Evolutionary conservation across 441 rosid genomes (phyloP).

Genomic region (Raphanus hybrid): DNA sequence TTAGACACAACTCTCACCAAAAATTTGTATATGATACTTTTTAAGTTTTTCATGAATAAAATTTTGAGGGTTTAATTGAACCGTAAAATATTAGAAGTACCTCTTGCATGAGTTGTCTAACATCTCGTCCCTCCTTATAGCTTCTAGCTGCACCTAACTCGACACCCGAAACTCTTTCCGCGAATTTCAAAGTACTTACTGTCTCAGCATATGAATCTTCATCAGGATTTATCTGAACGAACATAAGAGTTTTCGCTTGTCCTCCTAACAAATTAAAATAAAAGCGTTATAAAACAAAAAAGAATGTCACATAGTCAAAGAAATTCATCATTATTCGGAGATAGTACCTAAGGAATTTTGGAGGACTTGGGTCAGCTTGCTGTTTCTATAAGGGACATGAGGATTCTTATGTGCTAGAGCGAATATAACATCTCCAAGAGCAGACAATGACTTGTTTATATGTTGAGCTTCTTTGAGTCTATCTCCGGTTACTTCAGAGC

Average conservation of each 20-base stretch:
- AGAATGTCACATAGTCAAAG: not conserved
- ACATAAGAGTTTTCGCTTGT: constrained; percentile 86
- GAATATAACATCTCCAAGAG: constrained; percentile 87
- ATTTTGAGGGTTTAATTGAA: no score
- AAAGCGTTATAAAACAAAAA: not conserved
- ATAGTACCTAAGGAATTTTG: constrained; percentile 76
- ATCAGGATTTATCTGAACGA: constrained; percentile 92
- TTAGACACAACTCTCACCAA: no score
- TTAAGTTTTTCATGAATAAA: no score
- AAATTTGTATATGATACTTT: no score
- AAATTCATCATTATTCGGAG: not conserved
- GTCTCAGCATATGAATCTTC: constrained; percentile 75
- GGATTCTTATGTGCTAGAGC: constrained; percentile 80
- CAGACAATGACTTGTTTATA: constrained; percentile 83
- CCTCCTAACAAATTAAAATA: constrained; percentile 57
- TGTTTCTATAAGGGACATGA: constrained; percentile 85
- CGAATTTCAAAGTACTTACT: constrained; percentile 81
- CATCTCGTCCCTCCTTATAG: constrained; percentile 76
- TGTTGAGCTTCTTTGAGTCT: constrained; percentile 84
- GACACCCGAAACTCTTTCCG: constrained; percentile 89
- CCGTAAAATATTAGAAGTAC: constrained; percentile 32
- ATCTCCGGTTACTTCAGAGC: constrained; percentile 84
- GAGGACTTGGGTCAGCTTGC: constrained; percentile 93
- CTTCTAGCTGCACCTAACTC: constrained; percentile 85
- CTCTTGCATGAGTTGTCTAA: constrained; percentile 85